Evolutionary conservation across 2,329 filamentous ascomycete species (phyloP).

Genomic region (Ascochyta viciae-villosae): DNA sequence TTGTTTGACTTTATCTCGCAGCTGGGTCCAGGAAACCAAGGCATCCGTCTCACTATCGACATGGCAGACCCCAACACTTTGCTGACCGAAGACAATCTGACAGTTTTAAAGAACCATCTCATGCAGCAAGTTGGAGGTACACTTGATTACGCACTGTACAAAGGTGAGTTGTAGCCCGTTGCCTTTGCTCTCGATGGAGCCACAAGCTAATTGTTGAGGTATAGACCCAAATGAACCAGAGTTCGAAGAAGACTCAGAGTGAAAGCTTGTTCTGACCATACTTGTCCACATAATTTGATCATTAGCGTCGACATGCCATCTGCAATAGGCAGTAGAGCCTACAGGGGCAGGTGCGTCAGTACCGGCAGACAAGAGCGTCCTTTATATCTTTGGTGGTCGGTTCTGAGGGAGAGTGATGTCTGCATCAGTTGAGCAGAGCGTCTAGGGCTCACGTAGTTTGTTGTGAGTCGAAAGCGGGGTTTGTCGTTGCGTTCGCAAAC

Average conservation of each 20-base stretch:
- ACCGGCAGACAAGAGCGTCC: neutral
- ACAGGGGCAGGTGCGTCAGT: neutral
- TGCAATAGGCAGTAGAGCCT: neutral
- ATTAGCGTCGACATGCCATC: neutral
- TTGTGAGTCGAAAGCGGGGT: neutral
- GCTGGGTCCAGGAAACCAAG: slow-evolving; percentile 52
- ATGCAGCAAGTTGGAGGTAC: slow-evolving; percentile 51
- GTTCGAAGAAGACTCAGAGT: slow-evolving; percentile 56
- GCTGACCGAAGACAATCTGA: slow-evolving; percentile 50
- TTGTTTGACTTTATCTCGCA: slow-evolving; percentile 56
- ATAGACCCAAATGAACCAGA: slow-evolving; percentile 56
- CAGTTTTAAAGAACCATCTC: slow-evolving; percentile 48
- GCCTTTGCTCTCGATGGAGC: neutral
- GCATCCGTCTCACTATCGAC: slow-evolving; percentile 53
- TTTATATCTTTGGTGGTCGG: neutral
- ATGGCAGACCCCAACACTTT: slow-evolving; percentile 54
- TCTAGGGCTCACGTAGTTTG: neutral
- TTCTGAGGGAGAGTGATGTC: too few relatives aligned
- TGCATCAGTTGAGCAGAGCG: neutral
- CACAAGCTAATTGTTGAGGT: slow-evolving; percentile 4
- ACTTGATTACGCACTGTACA: slow-evolving; percentile 53
- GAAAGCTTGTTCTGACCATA: neutral
- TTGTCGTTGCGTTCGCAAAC: neutral
- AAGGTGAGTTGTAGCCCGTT: slow-evolving; percentile 44
- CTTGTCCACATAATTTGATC: too few relatives aligned